Evolutionary conservation across 176 grass and related monocot species (phyloP).

Genomic region (Juncus effusus): DNA sequence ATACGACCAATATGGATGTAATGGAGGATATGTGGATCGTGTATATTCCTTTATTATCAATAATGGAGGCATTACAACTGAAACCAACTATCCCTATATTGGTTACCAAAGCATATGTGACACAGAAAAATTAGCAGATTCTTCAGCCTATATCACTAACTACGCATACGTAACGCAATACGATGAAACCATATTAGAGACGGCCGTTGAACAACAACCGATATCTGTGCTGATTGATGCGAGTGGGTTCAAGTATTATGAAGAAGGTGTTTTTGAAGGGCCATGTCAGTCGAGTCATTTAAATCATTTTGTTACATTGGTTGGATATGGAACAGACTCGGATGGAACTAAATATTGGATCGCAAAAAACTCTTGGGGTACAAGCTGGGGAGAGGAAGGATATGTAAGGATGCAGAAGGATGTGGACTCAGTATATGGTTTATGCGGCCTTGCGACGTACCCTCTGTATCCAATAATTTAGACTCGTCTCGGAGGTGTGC

Average conservation of each 20-base stretch:
- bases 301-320: constrained; percentile 56
- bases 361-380: constrained; percentile 65
- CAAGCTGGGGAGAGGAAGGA: constrained; percentile 52
- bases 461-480: constrained; percentile 44
- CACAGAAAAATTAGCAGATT: constrained; percentile 20
- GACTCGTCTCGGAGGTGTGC: too few species aligned
- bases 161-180: constrained; percentile 42
- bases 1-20: constrained; percentile 30
- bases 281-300: constrained; percentile 31
- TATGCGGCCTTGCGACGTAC: constrained; percentile 50
- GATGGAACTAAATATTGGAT: constrained; percentile 46
- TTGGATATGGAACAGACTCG: constrained; percentile 44
- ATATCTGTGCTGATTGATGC: constrained; percentile 52
- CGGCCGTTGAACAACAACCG: constrained; percentile 43
- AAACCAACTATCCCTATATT: constrained; percentile 54
- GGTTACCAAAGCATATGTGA: constrained; percentile 27
- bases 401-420: constrained; percentile 51
- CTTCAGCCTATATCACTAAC: constrained; percentile 30
- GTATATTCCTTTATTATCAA: constrained; percentile 43
- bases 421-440: constrained; percentile 6
- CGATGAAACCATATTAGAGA: constrained; percentile 39
- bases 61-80: constrained; percentile 49
- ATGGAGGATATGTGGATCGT: constrained; percentile 40
- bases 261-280: constrained; percentile 49
- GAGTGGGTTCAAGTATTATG: constrained; percentile 51